Conservation (phyloP, 306 rosid species). For the Rosa lucieae region DNA sequence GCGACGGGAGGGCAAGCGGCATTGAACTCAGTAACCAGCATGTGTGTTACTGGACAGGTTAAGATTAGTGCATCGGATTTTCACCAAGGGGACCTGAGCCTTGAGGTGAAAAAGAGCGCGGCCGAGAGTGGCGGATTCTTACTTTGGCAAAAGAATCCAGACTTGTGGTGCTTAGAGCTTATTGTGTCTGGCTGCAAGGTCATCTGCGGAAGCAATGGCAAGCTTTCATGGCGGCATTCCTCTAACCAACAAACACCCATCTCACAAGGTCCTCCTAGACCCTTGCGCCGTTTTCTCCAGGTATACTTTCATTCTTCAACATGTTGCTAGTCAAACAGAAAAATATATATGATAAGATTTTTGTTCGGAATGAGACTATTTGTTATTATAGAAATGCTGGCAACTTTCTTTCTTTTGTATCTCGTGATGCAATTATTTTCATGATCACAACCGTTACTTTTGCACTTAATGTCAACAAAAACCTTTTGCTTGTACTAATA, state of each 20-base stretch:
- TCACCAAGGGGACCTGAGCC: constrained; percentile 46
- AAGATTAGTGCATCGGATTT: constrained; percentile 80
- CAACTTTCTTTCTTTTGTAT: not conserved
- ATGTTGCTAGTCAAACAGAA: not conserved
- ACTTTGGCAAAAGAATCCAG: constrained; percentile 90
- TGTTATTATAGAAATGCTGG: not conserved
- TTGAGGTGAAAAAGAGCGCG: constrained; percentile 62
- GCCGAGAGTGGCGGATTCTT: constrained; percentile 80
- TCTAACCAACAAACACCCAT: constrained; percentile 69
- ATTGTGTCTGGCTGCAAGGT: constrained; percentile 82
- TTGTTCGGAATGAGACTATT: not conserved
- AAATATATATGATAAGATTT: not conserved
- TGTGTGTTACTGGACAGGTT: constrained; percentile 81
- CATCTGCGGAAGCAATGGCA: constrained; percentile 77
- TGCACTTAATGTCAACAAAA: not conserved
- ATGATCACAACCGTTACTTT: not conserved
- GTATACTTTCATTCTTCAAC: constrained; percentile 20
- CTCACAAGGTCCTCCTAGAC: constrained; percentile 79
- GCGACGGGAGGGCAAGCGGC: constrained; percentile 95
- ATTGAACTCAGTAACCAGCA: constrained; percentile 68
- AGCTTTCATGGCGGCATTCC: constrained; percentile 87
- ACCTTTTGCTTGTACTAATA: not conserved
- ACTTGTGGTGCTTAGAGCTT: constrained; percentile 80
- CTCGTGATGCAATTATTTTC: not conserved
- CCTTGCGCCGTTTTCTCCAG: constrained; percentile 92